Base-by-base conservation (phyloP, 1,284 basidiomycete genomes). In the Ganoderma multipileum region DNA sequence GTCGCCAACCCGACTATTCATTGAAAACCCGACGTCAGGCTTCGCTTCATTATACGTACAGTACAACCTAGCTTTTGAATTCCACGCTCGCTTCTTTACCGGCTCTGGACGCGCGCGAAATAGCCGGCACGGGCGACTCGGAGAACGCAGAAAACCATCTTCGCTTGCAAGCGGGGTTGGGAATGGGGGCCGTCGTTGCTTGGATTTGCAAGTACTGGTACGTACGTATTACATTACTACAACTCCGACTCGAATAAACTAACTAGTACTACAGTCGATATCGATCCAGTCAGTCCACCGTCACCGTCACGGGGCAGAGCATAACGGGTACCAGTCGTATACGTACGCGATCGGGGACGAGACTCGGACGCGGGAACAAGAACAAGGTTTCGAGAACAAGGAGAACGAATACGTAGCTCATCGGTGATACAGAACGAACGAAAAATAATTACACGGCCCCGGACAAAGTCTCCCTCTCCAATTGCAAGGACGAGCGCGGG, bases 381-480 rank as follows among this genome's bases (percentile, higher is more conserved):
- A n/a, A n/a, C n/a, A n/a, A n/a, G n/a, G n/a, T n/a, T n/a, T n/a
- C n/a, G n/a, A n/a, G n/a, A n/a, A n/a, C n/a, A n/a, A n/a, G n/a
- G n/a, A n/a, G n/a, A n/a, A n/a, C n/a, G n/a, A n/a, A n/a, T n/a
- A n/a, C n/a, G n/a, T n/a, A n/a, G n/a, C n/a, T n/a, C n/a, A n/a
- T n/a, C n/a, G n/a, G n/a, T 26, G n/a, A 55, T 33, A 9, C 14
- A 20, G 30, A 55, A 55, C 52, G n/a, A n/a, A n/a, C n/a, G n/a
- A 18, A 33, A 52, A 33, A 33, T 20, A 55, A n/a, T 55, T 55
- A 55, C 52, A 55, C 52, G 52, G 30, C 52, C 52, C 52, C 28
- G n/a, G 47, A 1, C 38, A 39, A 12, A 39, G 3, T 23, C 6
- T 23, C 3, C 20, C 23, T 12, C 47, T 14, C 23, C 20, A 47